Conservation (phyloP, 257 asterid genomes). For the Scutellaria minor region DNA sequence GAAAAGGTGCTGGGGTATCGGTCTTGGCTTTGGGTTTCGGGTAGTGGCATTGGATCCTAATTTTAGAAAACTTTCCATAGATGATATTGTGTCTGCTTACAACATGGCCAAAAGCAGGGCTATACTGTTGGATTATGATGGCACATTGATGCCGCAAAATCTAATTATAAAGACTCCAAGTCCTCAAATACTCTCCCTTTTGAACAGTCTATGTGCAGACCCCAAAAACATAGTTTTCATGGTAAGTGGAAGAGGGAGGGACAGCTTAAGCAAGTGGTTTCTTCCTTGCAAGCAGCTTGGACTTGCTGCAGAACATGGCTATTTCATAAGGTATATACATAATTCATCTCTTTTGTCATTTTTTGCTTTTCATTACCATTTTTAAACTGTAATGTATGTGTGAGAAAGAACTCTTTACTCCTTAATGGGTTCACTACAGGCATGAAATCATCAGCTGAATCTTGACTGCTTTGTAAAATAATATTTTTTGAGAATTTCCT, state of each 20-base stretch:
- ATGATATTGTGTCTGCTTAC: slow-evolving; percentile 69
- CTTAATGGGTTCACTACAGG: neutral
- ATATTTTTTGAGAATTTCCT: neutral
- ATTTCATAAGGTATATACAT: slow-evolving; percentile 62
- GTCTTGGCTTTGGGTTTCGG: slow-evolving; percentile 84
- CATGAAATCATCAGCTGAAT: slow-evolving; percentile 11
- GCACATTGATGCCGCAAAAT: slow-evolving; percentile 81
- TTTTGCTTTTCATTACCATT: neutral
- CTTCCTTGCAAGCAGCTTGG: slow-evolving; percentile 74
- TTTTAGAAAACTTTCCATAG: slow-evolving; percentile 69
- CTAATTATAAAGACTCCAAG: slow-evolving; percentile 70
- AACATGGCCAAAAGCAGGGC: slow-evolving; percentile 67
- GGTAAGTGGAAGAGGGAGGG: slow-evolving; percentile 86
- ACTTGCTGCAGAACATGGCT: slow-evolving; percentile 91
- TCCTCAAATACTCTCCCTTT: slow-evolving; percentile 60
- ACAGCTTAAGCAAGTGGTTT: slow-evolving; percentile 73
- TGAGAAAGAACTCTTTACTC: slow-evolving; percentile 7
- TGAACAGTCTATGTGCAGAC: slow-evolving; percentile 69
- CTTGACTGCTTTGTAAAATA: neutral
- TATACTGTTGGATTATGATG: slow-evolving; percentile 83
- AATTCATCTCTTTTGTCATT: slow-evolving; percentile 5
- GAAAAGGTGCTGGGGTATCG: slow-evolving; percentile 80
- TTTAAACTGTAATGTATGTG: neutral
- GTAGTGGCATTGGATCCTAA: slow-evolving; percentile 82
- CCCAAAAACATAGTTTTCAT: slow-evolving; percentile 61